Evolutionary conservation across 768 basidiomycete species (phyloP).

Genomic region (Exidia glandulosa): DNA sequence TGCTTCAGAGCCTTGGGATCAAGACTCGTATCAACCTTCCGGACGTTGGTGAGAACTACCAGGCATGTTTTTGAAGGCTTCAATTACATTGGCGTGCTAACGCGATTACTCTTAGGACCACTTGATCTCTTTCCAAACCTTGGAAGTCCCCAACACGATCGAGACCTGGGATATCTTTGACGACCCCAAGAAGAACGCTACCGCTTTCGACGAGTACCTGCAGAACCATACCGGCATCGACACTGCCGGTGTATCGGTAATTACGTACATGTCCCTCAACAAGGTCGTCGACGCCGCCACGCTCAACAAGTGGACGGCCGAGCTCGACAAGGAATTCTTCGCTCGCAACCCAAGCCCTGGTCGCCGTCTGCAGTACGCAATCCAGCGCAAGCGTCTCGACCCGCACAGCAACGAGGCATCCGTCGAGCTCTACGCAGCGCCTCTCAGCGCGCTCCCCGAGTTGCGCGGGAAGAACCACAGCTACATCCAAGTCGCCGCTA

Average conservation of each 20-base stretch:
- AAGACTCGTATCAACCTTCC: conserved; percentile 26
- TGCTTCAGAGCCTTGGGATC: conserved; percentile 21
- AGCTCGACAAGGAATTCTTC: too few species aligned
- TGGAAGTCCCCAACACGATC: neutral
- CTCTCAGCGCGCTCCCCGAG: neutral
- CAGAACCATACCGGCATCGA: too few species aligned
- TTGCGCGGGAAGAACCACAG: neutral
- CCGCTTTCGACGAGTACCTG: neutral
- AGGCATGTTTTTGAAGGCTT: conserved; percentile 17
- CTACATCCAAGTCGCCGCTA: conserved; percentile 28
- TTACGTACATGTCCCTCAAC: too few species aligned
- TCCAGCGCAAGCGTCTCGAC: too few species aligned
- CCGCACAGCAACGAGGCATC: neutral
- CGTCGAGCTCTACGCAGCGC: neutral
- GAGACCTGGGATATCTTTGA: neutral
- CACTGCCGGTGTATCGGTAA: too few species aligned
- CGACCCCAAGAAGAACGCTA: neutral
- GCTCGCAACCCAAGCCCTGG: too few species aligned
- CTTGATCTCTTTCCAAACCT: neutral
- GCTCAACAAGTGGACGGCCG: too few species aligned
- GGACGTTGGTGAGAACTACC: conserved; percentile 30
- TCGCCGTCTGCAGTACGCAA: too few species aligned
- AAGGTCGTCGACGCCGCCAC: too few species aligned
- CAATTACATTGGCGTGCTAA: too few species aligned
- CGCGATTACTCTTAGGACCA: too few species aligned